Evolutionary conservation across 306 rosid species (phyloP), one percentile per base, ranked within the genome.

Genomic region (Arachis hypogaea): DNA sequence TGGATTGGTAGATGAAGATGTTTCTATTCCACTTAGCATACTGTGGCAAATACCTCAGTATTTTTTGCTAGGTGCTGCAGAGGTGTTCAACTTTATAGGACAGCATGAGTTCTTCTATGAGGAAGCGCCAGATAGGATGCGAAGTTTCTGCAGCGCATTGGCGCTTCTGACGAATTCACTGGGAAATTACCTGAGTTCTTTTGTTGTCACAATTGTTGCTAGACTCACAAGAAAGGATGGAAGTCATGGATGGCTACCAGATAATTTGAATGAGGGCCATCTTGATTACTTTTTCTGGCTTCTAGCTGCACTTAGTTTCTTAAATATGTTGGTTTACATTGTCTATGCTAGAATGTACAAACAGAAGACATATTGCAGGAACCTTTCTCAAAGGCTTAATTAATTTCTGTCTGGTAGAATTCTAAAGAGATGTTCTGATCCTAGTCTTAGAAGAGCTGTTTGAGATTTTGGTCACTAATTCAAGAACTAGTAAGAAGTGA

Each of bases 61-160:
- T 78, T 88, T 87, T 78, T 80, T 90, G 88, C 58, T 90, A 75
- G 96, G 98, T 4, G 92, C 91, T 12, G 96, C 98, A 1, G 98
- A 93, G 74, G 69, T 90, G 14, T 93, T 71, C 78, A 88, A 88
- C 6, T 88, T 87, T 82, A 86, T 93, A 18, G 98, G 97, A 30
- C 97, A 93, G 68, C 91, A 82, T 1, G 95, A 93, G 73, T 93
- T 93, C 79, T 93, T 90, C 88, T 90, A 90, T 7, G 95, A 93
- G 50, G 91, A 93, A 80, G 87, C 98, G 12, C 98, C 95, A 0
- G 91, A 90, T 12, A 83, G 90, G 0, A 93, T 93, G 97, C 85
- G 95, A 42, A 90, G 95, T 75, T 75, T 93, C 69, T 93, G 97
- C 80, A 90, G 97, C 12, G 98, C 98, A 12, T 75, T 93, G 72